phyloP scores from a whole-genome alignment of 2,329 filamentous ascomycete genomes.

The Sarocladiaceae sp. region DNA sequence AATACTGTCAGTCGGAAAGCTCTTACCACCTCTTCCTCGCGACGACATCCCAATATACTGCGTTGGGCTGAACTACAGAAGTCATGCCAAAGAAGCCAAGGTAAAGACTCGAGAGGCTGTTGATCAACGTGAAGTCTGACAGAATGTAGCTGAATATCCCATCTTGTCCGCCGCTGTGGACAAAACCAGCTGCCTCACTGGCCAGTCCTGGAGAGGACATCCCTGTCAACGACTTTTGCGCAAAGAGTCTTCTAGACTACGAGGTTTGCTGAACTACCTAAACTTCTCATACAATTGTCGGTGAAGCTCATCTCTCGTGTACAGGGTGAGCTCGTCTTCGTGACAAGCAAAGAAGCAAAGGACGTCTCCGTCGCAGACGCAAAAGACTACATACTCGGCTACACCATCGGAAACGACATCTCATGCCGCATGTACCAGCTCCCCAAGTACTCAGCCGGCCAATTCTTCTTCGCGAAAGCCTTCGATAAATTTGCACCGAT shows the following conservation, averaged over 20 bases:
- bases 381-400: slow-evolving; percentile 49
- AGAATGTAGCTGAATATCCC: slow-evolving; percentile 13
- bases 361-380: slow-evolving; percentile 43
- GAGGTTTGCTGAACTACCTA: no score
- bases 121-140: no score
- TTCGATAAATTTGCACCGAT: slow-evolving; percentile 48
- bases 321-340: slow-evolving; percentile 43
- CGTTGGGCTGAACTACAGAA: slow-evolving; percentile 22
- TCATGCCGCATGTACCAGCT: slow-evolving; percentile 46
- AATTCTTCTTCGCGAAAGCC: slow-evolving; percentile 49
- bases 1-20: background rate
- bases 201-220: slow-evolving; percentile 15
- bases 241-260: slow-evolving; percentile 34
- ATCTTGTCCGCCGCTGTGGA: slow-evolving; percentile 14
- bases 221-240: slow-evolving; percentile 31
- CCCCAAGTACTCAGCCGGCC: slow-evolving; percentile 29
- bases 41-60: slow-evolving; percentile 17
- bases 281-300: no score
- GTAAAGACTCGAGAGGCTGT: slow-evolving; percentile 9
- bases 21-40: background rate
- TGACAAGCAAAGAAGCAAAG: slow-evolving; percentile 43
- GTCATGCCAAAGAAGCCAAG: slow-evolving; percentile 20
- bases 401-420: slow-evolving; percentile 52
- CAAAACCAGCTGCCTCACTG: slow-evolving; percentile 17
- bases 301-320: slow-evolving; percentile 8